Evolutionary conservation across 2,329 filamentous ascomycete species (phyloP), one percentile per base, ranked within the genome.

Genomic region (Paecilomyces formosus): DNA sequence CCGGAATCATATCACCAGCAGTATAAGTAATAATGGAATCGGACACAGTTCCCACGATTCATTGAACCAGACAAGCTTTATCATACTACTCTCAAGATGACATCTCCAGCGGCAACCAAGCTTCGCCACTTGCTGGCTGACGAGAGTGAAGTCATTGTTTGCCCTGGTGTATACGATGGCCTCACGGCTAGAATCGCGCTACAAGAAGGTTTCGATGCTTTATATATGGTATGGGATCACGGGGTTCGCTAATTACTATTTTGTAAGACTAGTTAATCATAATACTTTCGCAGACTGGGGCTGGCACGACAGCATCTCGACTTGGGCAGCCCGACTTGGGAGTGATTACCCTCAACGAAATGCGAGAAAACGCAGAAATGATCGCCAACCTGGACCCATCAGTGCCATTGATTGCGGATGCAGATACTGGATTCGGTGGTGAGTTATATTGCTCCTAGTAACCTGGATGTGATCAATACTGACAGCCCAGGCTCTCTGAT

Each of bases 111-210:
- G 52, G 58, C 57, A 50, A 45, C 58, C 3, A 60, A 54, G 33
- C 75, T 81, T 50, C 74, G 78, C 53, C 67, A 73, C 52, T 73
- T 75, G 55, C 66, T 81, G 13, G 65, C 68, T 1, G 71, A 77
- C 18, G 64, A 70, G 13, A 66, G 73, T 30, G 72, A 76, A 54
- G 73, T 81, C 52, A 65, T 88, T 45, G 78, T 87, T 2, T 85
- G 82, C 55, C 86, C 85, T 0, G 86, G 86, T 31, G 85, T 89
- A 2, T 88, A 88, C 66, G 86, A 89, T 76, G 86, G 86, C 12
- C 80, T 88, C 57, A 85, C 84, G 1, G 85, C 86, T 0, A 78
- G 86, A 0, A 81, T 89, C 58, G 85, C 85, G 1, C 76, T 87
- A 22, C 74, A 79, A 50, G 76, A 83, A n/a, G 85, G 85, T 4